Evolutionary conservation across 1,284 basidiomycete species (phyloP), one percentile per base, ranked within the genome.

Genomic region (Cutaneotrichosporon cutaneum): DNA sequence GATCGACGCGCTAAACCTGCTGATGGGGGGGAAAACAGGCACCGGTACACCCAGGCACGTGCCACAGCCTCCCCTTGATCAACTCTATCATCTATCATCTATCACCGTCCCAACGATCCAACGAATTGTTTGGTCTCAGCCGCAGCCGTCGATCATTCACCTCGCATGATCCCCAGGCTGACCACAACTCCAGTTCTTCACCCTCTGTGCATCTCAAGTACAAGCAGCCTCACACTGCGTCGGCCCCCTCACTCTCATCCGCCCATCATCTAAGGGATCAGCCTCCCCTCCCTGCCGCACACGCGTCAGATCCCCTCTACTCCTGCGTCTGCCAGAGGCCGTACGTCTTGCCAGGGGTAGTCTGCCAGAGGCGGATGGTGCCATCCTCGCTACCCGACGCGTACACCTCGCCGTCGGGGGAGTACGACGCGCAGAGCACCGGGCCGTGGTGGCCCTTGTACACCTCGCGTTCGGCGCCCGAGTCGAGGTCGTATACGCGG

Each of bases 401-500:
- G 75, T 92, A 98, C 82, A 97, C 86, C 82, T 99, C 94, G n/a
- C 95, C 96, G 77, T 99, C 95, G 0, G 95, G 96, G 74, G 89
- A 91, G 81, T 90, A 99, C 69, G 90, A 88, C 45, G 96, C 90
- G 63, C 90, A 92, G 72, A 96, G 92, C 13, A 96, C 95, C 14
- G 95, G 94, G 16, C 95, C 95, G 76, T 99, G 95, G 76, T 99
- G 96, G 7, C 95, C 95, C 79, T 98, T 98, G 70, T 95, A 85
- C 59, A 97, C 86, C 64, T 98, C 95, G 65, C 86, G 82, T 81
- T 97, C 93, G 74, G 88, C 85, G 1, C 92, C 95, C n/a, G 89
- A 86, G 42, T 81, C 77, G 72, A 93, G 87, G 47, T 90, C 90
- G 75, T 97, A 94, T 35, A 98, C 87, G 47, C 95, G 84, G 24